A percentile compares a stretch with the other conserved stretches of the same genome.
Evolutionary conservation across 2,329 filamentous ascomycete genomes (phyloP).

Genomic region (Pseudogymnoascus sp.): DNA sequence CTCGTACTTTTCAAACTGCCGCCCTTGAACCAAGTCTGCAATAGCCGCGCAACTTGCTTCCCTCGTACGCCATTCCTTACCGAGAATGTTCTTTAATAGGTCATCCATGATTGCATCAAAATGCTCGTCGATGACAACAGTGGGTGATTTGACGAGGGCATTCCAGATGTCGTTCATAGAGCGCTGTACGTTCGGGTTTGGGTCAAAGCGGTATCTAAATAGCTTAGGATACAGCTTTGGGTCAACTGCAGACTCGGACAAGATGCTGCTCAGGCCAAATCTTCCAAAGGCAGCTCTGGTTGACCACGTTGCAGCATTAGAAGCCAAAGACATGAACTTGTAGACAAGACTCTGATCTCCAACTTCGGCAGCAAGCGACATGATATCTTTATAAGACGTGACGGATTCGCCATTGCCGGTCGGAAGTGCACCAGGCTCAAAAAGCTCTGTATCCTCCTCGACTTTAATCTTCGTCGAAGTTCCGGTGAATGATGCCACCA

Average conservation of each 20-base stretch:
- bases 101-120: constrained; percentile 88
- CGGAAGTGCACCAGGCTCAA: constrained; percentile 81
- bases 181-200: constrained; percentile 81
- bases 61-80: constrained; percentile 86
- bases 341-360: constrained; percentile 95
- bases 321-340: constrained; percentile 95
- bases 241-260: constrained; percentile 81
- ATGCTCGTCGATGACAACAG: constrained; percentile 64
- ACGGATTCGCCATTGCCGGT: constrained; percentile 84
- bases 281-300: constrained; percentile 93
- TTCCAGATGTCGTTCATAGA: constrained; percentile 99
- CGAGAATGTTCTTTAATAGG: constrained; percentile 74
- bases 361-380: constrained; percentile 89
- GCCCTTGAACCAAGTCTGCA: constrained; percentile 76
- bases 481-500: constrained; percentile 83
- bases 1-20: constrained; percentile 68
- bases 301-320: constrained; percentile 94
- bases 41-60: constrained; percentile 90
- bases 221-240: constrained; percentile 94
- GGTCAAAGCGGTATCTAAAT: constrained; percentile 90
- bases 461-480: constrained; percentile 62
- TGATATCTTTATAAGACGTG: constrained; percentile 96
- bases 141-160: constrained; percentile 83
- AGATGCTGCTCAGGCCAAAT: constrained; percentile 84
- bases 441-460: constrained; percentile 82